Percentiles rank a stretch among this genome's conserved stretches.
These are phyloP conservation scores for Suillus lakei DNA, from an alignment of 768 basidiomycete genomes.

Conservation along the genomic window DNA sequence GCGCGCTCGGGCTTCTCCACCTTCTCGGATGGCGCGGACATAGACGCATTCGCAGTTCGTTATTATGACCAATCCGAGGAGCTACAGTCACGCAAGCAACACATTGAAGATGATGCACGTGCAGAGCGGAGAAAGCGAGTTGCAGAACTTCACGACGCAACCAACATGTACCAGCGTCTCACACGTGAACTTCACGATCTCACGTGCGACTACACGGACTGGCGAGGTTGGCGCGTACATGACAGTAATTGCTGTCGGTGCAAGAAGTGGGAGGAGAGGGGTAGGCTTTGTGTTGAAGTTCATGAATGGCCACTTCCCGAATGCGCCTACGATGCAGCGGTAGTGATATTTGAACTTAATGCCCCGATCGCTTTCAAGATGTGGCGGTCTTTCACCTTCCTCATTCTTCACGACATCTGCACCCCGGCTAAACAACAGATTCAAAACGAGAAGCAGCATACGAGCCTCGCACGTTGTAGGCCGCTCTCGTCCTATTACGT, in stretches of 20 bases:
- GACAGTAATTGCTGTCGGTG: conserved; percentile 32
- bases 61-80: conserved; percentile 29
- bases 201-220: not conserved
- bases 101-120: conserved; percentile 35
- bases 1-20: conserved; percentile 26
- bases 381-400: conserved; percentile 46
- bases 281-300: conserved; percentile 31
- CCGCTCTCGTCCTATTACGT: not conserved
- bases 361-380: conserved; percentile 40
- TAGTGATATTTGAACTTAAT: conserved; percentile 46
- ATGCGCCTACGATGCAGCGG: conserved; percentile 19
- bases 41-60: conserved; percentile 35
- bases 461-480: conserved; percentile 6
- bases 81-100: conserved; percentile 25
- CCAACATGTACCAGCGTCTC: conserved; percentile 19
- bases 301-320: conserved; percentile 53
- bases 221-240: not conserved
- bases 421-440: not conserved
- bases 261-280: conserved; percentile 16
- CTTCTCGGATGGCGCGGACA: conserved; percentile 30
- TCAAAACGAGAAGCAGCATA: not conserved
- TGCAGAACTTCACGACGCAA: conserved; percentile 29
- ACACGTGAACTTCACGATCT: not conserved
- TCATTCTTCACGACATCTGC: conserved; percentile 42
- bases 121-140: conserved; percentile 23